Evolutionary conservation across 2,329 filamentous ascomycete genomes (phyloP), one percentile per base, ranked within the genome.

Genomic region (Cladosporium sphaerospermum): DNA sequence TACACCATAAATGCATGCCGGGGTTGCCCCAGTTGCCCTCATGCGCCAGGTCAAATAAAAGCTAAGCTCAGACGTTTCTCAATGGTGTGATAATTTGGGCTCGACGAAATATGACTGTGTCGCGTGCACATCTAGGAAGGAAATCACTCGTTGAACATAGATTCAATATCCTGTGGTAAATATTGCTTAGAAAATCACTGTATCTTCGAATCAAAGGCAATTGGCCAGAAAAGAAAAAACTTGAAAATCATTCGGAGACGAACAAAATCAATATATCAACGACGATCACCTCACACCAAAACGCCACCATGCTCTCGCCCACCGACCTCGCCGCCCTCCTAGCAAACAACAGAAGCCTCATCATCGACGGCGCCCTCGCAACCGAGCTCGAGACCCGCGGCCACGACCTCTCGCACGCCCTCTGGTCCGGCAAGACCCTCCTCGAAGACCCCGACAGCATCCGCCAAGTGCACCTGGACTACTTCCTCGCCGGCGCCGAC

Each of bases 321-420:
- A 34, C 31, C 28, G 48, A 51, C 11, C 18, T 51, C 36, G 13
- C 48, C 16, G 28, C 13, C 40, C 18, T 44, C 9, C 32, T 51
- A 18, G 39, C 39, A 43, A 44, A 51, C 40, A 40, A 40, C 48
- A 43, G 36, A 10, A 44, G 31, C 32, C 56, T 75, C 34, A 60
- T 75, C 45, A 61, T 77, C 39, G 75, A 77, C 54, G 75, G 75
- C 32, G 75, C 71, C 4, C 65, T 77, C 5, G 75, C 75, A 23
- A 77, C 75, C 3, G 71, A 75, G 53, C 67, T 77, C 13, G 74
- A 76, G 58, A 63, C 63, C 4, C 67, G 72, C 13, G 73, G 73
- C 39, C 69, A 64, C 48, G 67, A 76, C 54, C 67, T 77, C 37
- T 70, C 68, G 53, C 65, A 69, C 53, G 58, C 71, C 4, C 63